phyloP scores from a whole-genome alignment of 2,329 filamentous ascomycete genomes.

The Gliomastix tumulicola region DNA sequence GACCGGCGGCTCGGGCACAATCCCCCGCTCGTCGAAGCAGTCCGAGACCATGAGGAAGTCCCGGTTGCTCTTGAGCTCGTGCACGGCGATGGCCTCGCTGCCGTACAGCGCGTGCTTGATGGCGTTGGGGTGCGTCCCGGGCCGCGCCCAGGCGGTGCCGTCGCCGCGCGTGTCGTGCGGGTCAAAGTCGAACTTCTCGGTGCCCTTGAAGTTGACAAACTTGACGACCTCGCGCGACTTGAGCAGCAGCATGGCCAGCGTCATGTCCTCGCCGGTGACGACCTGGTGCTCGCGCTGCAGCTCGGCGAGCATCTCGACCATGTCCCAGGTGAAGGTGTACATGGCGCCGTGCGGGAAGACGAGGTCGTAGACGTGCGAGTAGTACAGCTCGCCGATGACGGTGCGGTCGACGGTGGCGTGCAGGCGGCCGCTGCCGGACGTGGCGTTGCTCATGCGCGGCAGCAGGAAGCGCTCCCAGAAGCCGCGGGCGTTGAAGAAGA shows the following conservation, averaged over 20 bases:
- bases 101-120: constrained; percentile 15
- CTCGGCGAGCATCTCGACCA: constrained; percentile 15
- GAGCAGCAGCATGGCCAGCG: constrained; percentile 18
- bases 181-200: constrained; percentile 21
- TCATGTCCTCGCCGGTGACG: constrained; percentile 20
- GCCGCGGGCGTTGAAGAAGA: constrained; percentile 20
- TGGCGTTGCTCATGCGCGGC: constrained; percentile 12
- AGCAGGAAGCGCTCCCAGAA: constrained; percentile 20
- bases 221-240: constrained; percentile 13
- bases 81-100: constrained; percentile 14
- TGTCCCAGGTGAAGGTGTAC: constrained; percentile 25
- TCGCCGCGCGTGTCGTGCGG: constrained; percentile 16
- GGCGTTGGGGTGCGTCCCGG: constrained; percentile 13
- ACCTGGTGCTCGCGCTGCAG: constrained; percentile 17
- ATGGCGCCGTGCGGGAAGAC: constrained; percentile 22
- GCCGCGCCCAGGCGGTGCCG: constrained; percentile 18
- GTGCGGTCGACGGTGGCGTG: constrained; percentile 16
- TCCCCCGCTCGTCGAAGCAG: constrained; percentile 17
- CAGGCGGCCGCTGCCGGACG: no score
- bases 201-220: constrained; percentile 18
- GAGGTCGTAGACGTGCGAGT: constrained; percentile 13
- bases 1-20: no score
- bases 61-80: constrained; percentile 16
- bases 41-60: constrained; percentile 17
- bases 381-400: constrained; percentile 19